Evolutionary conservation across 805 yeast species (phyloP), one percentile per base, ranked within the genome.

Genomic region (Suhomyces prunicola): DNA sequence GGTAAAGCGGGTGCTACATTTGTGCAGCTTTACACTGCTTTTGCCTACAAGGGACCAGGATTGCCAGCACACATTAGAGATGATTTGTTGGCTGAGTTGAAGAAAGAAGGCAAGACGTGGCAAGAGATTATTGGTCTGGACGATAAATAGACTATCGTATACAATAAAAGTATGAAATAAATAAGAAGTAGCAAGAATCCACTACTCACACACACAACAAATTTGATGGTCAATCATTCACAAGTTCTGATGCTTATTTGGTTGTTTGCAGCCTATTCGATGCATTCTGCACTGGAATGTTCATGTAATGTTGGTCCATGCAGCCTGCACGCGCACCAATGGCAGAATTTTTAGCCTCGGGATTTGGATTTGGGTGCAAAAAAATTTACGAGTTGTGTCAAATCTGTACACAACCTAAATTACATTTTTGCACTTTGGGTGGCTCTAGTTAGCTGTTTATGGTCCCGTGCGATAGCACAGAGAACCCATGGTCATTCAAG

Each of bases 1-100:
- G 97, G 94, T 33, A 84, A 83, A 63, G 96, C 97, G 1, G 98
- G 98, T 53, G 98, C 98, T 12, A 80, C 87, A n/a, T 88, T 85
- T 66, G 84, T 93, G 47, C 88, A 93, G 70, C 68, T 91, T 51
- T 90, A 91, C 73, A 92, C 98, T 2, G 84, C 96, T 1, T 89
- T 89, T 68, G 97, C 96, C 0, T 93, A 90, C 76, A 84, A 84
- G 65, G 98, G 98, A 1, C 97, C 97, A 0, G 96, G 96, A 2
- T 74, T 89, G 50, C 88, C 78, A 1, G 72, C 72, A 13, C 73
- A 73, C 53, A 71, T 76, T 48, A 66, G 77, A 60, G 77, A 74
- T 57, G 78, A 76, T 54, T 64, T 76, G 55, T 66, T 67, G 1
- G 60, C 29, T 6, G 76, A 87, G 66, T 77, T 93, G 63, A 72